phyloP scores from a whole-genome alignment of 805 yeast genomes.

The Cyberlindnera petersonii region DNA sequence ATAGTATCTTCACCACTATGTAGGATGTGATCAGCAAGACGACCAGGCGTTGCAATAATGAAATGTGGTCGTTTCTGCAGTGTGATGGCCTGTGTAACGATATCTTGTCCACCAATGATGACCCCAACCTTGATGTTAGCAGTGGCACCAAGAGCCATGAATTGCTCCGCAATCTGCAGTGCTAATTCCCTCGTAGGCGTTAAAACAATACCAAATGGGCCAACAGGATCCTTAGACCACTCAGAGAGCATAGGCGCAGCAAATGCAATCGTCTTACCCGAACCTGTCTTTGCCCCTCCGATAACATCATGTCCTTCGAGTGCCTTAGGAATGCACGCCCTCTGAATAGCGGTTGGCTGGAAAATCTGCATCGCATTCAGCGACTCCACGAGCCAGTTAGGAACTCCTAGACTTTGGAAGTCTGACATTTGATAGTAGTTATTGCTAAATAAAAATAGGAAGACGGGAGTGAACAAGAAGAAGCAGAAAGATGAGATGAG shows the following conservation, averaged over 20 bases:
- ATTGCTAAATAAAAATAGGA: not conserved
- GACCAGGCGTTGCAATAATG: slow-evolving; percentile 95
- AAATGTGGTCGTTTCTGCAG: slow-evolving; percentile 86
- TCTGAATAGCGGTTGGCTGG: slow-evolving; percentile 83
- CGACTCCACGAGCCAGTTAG: slow-evolving; percentile 84
- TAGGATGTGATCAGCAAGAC: slow-evolving; percentile 87
- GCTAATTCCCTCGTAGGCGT: slow-evolving; percentile 96
- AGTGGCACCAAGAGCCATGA: slow-evolving; percentile 83
- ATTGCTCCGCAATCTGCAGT: slow-evolving; percentile 94
- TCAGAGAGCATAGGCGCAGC: slow-evolving; percentile 94
- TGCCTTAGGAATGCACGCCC: slow-evolving; percentile 84
- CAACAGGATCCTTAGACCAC: slow-evolving; percentile 95
- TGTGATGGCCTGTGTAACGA: slow-evolving; percentile 80
- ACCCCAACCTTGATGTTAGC: slow-evolving; percentile 83
- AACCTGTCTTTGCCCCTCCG: slow-evolving; percentile 98
- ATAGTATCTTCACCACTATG: slow-evolving; percentile 87
- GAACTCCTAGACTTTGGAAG: slow-evolving; percentile 66
- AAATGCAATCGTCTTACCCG: slow-evolving; percentile 96
- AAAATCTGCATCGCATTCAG: slow-evolving; percentile 76
- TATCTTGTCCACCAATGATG: slow-evolving; percentile 93
- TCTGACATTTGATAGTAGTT: slow-evolving; percentile 9
- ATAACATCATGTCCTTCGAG: slow-evolving; percentile 79
- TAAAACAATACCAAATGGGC: slow-evolving; percentile 81
- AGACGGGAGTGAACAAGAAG: too few relatives aligned
- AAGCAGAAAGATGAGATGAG: too few relatives aligned